Percentiles rank a stretch among this genome's conserved stretches.
Evolutionary conservation across 306 rosid genomes (phyloP).

Genomic region (Acmispon strigosus): DNA sequence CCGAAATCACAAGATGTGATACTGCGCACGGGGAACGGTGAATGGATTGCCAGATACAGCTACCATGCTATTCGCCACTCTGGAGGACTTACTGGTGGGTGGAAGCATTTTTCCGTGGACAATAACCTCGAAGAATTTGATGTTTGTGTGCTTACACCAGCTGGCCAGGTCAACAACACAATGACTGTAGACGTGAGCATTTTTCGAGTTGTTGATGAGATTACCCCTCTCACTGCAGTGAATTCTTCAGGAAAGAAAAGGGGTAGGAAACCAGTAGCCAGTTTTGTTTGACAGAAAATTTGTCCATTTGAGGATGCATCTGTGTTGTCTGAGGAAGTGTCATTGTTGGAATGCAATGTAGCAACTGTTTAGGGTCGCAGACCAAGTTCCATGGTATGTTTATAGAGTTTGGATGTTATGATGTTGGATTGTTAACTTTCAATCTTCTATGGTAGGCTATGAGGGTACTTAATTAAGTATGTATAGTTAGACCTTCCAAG

Average conservation of each 20-base stretch:
- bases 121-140: constrained; percentile 65
- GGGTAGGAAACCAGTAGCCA: not conserved
- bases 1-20: constrained; percentile 40
- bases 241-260: constrained; percentile 6
- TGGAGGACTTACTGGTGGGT: constrained; percentile 59
- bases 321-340: not conserved
- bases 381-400: not conserved
- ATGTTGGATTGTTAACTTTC: constrained; percentile 1
- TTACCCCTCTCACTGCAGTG: constrained; percentile 19
- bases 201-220: constrained; percentile 52
- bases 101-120: constrained; percentile 52
- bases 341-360: not conserved
- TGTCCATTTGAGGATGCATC: not conserved
- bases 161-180: not conserved
- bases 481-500: not conserved
- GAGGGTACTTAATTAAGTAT: too few relatives aligned
- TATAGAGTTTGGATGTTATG: not conserved
- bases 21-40: constrained; percentile 30
- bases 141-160: constrained; percentile 52
- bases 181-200: constrained; percentile 43
- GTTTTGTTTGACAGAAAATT: not conserved
- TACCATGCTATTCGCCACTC: constrained; percentile 15
- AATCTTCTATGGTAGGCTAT: not conserved
- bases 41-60: constrained; percentile 42
- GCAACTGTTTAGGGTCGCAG: not conserved